Evolutionary conservation across 2,329 filamentous ascomycete species (phyloP).

Genomic region (Colletotrichum musae): DNA sequence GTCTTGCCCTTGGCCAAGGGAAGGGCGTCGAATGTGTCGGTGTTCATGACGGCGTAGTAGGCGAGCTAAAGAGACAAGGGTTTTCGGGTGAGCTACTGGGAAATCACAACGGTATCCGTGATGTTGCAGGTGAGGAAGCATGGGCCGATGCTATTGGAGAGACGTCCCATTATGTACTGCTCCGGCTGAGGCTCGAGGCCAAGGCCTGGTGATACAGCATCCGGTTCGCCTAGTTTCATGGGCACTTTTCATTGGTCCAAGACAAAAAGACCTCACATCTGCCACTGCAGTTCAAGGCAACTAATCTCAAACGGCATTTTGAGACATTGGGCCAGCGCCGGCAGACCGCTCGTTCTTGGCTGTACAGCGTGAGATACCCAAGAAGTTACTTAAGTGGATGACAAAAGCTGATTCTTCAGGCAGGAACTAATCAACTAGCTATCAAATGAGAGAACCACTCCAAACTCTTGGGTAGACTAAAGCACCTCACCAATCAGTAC

Average conservation of each 20-base stretch:
- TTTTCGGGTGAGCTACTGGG: too few relatives aligned
- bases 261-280: slow-evolving; percentile 22
- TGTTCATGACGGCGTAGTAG: neutral
- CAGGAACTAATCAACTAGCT: too few relatives aligned
- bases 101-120: too few relatives aligned
- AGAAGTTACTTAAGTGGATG: too few relatives aligned
- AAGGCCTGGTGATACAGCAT: neutral
- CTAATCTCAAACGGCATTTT: neutral
- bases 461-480: neutral
- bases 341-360: too few relatives aligned
- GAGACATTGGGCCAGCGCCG: too few relatives aligned
- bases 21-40: neutral
- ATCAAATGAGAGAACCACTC: too few relatives aligned
- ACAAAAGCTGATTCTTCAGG: too few relatives aligned
- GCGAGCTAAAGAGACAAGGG: too few relatives aligned
- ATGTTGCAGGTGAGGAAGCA: neutral
- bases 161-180: neutral
- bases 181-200: neutral
- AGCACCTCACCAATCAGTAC: slow-evolving; percentile 17
- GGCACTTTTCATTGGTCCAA: slow-evolving; percentile 1
- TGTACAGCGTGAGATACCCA: too few relatives aligned
- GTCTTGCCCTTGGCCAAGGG: slow-evolving; percentile 6
- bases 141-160: neutral
- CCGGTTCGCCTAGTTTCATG: neutral
- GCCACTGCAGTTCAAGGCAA: neutral